Percentiles rank a stretch among this genome's conserved stretches.
phyloP scores from a whole-genome alignment of 805 yeast species.

The Scheffersomyces lignosus region DNA sequence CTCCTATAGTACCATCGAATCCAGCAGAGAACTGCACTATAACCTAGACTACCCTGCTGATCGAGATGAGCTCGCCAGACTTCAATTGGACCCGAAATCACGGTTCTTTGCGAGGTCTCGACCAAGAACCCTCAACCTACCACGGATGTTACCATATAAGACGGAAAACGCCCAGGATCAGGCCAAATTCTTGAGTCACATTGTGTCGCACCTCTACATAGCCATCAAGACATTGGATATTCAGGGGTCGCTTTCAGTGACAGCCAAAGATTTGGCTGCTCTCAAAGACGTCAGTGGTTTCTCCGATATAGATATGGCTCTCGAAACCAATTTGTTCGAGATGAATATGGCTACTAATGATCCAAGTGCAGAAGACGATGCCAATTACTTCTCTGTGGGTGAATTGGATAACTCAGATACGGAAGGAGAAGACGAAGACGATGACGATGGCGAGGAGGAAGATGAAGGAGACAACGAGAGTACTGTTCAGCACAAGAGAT shows the following conservation, averaged over 20 bases:
- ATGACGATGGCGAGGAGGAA: constrained; percentile 34
- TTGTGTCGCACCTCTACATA: constrained; percentile 75
- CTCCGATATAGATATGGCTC: constrained; percentile 45
- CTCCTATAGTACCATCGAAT: constrained; percentile 30
- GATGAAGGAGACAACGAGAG: constrained; percentile 28
- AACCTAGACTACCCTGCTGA: constrained; percentile 54
- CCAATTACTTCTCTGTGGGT: constrained; percentile 15
- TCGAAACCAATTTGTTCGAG: constrained; percentile 54
- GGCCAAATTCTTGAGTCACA: constrained; percentile 72
- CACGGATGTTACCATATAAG: constrained; percentile 65
- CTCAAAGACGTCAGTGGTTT: constrained; percentile 30
- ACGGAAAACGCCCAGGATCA: constrained; percentile 69
- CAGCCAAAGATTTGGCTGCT: constrained; percentile 64
- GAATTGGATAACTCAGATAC: constrained; percentile 12
- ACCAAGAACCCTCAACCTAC: constrained; percentile 43
- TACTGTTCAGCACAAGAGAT: constrained; percentile 56
- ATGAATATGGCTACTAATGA: constrained; percentile 8
- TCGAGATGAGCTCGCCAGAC: constrained; percentile 22
- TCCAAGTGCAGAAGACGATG: constrained; percentile 15
- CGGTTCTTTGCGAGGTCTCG: constrained; percentile 37
- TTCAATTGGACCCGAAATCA: constrained; percentile 35
- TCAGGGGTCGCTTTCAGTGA: constrained; percentile 65
- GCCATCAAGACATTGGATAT: constrained; percentile 75
- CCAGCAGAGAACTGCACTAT: constrained; percentile 37
- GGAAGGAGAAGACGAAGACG: constrained; percentile 24